These are phyloP conservation scores for Penicillium sumatraense DNA, from an alignment of 2,329 filamentous ascomycete genomes.

Conservation along the genomic window DNA sequence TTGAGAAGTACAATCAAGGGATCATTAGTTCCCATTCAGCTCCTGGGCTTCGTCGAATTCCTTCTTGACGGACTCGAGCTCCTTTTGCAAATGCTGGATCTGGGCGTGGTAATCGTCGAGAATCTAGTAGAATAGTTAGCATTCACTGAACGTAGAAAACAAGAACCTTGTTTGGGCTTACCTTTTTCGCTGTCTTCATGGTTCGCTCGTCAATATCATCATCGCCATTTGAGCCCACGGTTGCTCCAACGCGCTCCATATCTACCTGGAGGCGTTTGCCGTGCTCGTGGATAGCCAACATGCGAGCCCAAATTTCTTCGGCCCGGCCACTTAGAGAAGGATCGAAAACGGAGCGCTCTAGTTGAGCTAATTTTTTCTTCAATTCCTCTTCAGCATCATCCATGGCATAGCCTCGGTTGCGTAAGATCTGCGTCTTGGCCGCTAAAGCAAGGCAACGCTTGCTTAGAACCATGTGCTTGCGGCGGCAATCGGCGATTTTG, in stretches of 20 bases:
- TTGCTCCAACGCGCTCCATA: constrained; percentile 59
- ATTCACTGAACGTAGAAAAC: constrained; percentile 9
- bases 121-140: constrained; percentile 47
- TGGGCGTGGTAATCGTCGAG: constrained; percentile 56
- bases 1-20: not conserved
- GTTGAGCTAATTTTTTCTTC: constrained; percentile 62
- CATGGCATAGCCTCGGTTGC: constrained; percentile 68
- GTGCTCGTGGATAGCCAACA: constrained; percentile 65
- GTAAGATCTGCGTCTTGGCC: constrained; percentile 66
- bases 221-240: constrained; percentile 44
- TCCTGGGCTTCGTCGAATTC: constrained; percentile 63
- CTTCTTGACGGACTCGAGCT: constrained; percentile 61
- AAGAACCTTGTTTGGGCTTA: constrained; percentile 34
- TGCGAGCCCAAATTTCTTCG: constrained; percentile 70
- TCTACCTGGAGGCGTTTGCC: constrained; percentile 63
- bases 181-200: constrained; percentile 65
- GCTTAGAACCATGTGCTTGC: constrained; percentile 63
- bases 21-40: constrained; percentile 29
- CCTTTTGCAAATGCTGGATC: constrained; percentile 63
- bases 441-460: constrained; percentile 65
- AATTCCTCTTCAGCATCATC: constrained; percentile 67
- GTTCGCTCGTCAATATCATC: constrained; percentile 61
- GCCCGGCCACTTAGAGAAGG: constrained; percentile 63
- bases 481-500: constrained; percentile 61
- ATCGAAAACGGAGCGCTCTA: constrained; percentile 64